A percentile compares a stretch with the other conserved stretches of the same genome.
Evolutionary conservation across 2,329 filamentous ascomycete genomes (phyloP).

Genomic region (Claviceps sp.): DNA sequence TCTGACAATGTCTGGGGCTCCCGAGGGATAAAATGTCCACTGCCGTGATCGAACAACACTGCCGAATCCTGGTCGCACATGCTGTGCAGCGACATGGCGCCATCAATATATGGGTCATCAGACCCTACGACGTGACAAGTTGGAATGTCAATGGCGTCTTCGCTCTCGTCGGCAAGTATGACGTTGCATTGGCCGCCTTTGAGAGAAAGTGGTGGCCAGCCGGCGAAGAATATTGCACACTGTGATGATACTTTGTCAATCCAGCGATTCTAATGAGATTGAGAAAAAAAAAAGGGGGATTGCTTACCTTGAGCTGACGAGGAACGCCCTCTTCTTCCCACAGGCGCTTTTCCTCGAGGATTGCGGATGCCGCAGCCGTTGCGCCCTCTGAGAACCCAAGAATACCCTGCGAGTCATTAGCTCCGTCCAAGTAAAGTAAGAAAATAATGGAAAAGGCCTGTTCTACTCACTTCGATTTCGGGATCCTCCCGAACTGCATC

Average conservation of each 20-base stretch:
- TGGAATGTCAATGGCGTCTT: slow-evolving; percentile 35
- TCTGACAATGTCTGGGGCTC: slow-evolving; percentile 35
- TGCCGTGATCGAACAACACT: slow-evolving; percentile 50
- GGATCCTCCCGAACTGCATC: slow-evolving; percentile 20
- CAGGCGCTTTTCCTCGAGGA: slow-evolving; percentile 35
- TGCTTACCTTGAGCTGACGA: slow-evolving; percentile 21
- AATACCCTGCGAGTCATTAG: slow-evolving; percentile 26
- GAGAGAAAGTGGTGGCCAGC: slow-evolving; percentile 38
- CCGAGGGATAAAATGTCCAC: slow-evolving; percentile 48
- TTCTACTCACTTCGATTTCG: slow-evolving; percentile 15
- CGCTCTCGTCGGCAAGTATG: slow-evolving; percentile 33
- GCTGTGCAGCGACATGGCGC: slow-evolving; percentile 47
- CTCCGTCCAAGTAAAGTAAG: background rate
- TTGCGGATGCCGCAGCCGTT: slow-evolving; percentile 36
- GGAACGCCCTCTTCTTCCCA: slow-evolving; percentile 16
- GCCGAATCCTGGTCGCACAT: slow-evolving; percentile 47
- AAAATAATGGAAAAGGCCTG: background rate
- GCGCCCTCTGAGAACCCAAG: slow-evolving; percentile 50
- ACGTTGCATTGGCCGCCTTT: slow-evolving; percentile 23
- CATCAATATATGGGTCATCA: slow-evolving; percentile 46
- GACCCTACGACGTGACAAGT: slow-evolving; percentile 41
- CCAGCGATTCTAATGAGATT: too few relatives aligned
- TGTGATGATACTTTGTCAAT: slow-evolving; percentile 15
- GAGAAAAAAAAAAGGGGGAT: too few relatives aligned
- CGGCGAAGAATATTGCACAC: slow-evolving; percentile 35